Base-by-base conservation (phyloP, 768 basidiomycete genomes). In the Podaxis mareebaensis region DNA sequence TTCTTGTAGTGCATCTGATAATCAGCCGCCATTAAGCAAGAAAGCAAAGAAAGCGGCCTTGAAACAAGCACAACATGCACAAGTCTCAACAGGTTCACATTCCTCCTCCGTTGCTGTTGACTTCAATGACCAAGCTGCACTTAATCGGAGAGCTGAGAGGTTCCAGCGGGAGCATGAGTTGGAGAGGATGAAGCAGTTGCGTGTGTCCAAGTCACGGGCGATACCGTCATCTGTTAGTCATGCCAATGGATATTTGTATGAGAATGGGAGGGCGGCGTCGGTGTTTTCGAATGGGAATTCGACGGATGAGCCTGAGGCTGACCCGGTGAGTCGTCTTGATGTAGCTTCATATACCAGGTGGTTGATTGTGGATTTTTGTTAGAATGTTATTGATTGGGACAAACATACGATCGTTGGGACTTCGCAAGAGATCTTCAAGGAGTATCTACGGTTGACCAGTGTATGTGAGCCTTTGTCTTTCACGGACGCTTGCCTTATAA, bases 341-440 rank as follows among this genome's bases (percentile, higher is more conserved):
- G 13, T 24, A 58, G 40, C n/a, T 36, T 24, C 63, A 39, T 49
- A 15, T 33, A 26, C 8, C 12, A 24, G 38, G 20, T 55, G 30
- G 33, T 33, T 26, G 33, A 42, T 24, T 61, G 33, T 52, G 53
- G 39, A 15, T 67, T 44, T 39, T 26, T 60, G 54, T 53, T 61
- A 99, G 96, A 96, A 96, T 69, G 95, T 96, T 8, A 89, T 95
- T 58, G 90, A 96, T 72, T 99, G 97, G 97, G 97, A 99, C 78
- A 87, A 87, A 63, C 83, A 88, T 75, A 98, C 96, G 6, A 98
- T 99, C 69, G 94, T 96, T 61, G 97, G 97, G 55, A 96, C 91
- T 46, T 95, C 85, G 58, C 82, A 83, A 69, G 91, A 91, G 67
- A 77, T 97, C 26, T 98, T 98, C 82, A 99, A 99, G 79, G 92